Evolutionary conservation across 2,329 filamentous ascomycete genomes (phyloP), one percentile per base, ranked within the genome.

Genomic region (Podosphaera xanthii): DNA sequence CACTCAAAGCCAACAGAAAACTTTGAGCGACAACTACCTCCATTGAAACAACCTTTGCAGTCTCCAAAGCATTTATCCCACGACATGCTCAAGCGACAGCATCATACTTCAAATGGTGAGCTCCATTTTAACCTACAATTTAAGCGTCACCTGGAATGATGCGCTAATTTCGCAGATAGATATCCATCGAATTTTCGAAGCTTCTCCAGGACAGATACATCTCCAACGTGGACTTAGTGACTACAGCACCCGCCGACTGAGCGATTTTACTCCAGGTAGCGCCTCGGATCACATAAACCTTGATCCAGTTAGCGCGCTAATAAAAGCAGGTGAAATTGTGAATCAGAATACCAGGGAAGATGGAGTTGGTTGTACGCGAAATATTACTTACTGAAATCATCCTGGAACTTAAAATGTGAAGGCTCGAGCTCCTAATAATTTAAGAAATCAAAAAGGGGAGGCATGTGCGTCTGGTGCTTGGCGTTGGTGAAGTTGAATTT

Each of bases 311-410:
- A 79, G 73, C 61, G 79, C 79, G 5, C 69, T 83, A 9, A 67
- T 82, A 1, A 73, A 73, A 61, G 80, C 80, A 8, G 78, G 79
- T 38, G 79, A 82, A 63, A 77, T 82, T 61, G 77, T 82, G 46
- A 76, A 76, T 60, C 73, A 74, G 49, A 68, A 62, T 50, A 67
- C 65, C 55, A 61, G 63, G 59, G 59, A 59, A 46, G 57, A 33
- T 44, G 40, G 40, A 44, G 40, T 44, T 44, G 40, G 2, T 12
- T 44, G 40, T 14, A 14, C 40, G 5, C 40, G 22, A 30, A 12
- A 52, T 22, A 35, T n/a, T 4, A 30, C 33, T 9, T 35, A 35
- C 31, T 31, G n/a, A 35, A 31, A 31, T 8, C 5, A 12, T 8
- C 33, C n/a, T 22, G 49, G 49, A 35, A 35, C n/a, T 14, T 44